phyloP scores from a whole-genome alignment of 768 basidiomycete genomes.

The Agaricus bisporus region DNA sequence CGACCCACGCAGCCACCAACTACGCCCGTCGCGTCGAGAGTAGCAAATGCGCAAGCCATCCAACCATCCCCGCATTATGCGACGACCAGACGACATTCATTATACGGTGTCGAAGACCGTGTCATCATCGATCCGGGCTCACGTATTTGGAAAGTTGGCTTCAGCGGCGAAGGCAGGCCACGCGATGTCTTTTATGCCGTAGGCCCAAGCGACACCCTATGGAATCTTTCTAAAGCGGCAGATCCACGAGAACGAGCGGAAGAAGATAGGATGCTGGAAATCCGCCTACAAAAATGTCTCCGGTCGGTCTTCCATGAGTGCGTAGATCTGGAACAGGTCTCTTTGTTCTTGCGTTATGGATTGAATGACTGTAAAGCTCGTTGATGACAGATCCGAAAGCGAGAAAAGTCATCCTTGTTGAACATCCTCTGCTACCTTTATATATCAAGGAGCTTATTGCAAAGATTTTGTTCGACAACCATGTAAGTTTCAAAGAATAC shows the following conservation, averaged over 20 bases:
- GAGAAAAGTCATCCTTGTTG: slow-evolving; percentile 88
- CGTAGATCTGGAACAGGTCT: slow-evolving; percentile 25
- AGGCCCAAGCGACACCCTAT: slow-evolving; percentile 38
- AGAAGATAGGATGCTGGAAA: slow-evolving; percentile 66
- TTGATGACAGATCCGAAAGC: slow-evolving; percentile 93
- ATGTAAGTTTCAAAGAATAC: slow-evolving; percentile 40
- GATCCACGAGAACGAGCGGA: slow-evolving; percentile 58
- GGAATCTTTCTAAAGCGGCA: slow-evolving; percentile 53
- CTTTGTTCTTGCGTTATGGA: background rate
- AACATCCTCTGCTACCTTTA: slow-evolving; percentile 82
- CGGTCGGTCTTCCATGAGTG: slow-evolving; percentile 84
- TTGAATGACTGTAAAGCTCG: slow-evolving; percentile 46
- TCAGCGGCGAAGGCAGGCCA: slow-evolving; percentile 91
- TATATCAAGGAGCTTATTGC: slow-evolving; percentile 88
- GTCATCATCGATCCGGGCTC: slow-evolving; percentile 94
- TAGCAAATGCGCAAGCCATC: slow-evolving; percentile 36
- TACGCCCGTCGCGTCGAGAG: slow-evolving; percentile 54
- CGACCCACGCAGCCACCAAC: slow-evolving; percentile 30
- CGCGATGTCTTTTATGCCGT: slow-evolving; percentile 77
- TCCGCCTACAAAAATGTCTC: slow-evolving; percentile 60
- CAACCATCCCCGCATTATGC: slow-evolving; percentile 80
- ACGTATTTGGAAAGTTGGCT: slow-evolving; percentile 94
- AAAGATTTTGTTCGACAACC: slow-evolving; percentile 83
- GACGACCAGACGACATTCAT: slow-evolving; percentile 81
- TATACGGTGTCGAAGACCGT: slow-evolving; percentile 96